These are phyloP conservation scores for Linum usitatissimum DNA, from an alignment of 345 rosid species.

Conservation along the genomic window DNA sequence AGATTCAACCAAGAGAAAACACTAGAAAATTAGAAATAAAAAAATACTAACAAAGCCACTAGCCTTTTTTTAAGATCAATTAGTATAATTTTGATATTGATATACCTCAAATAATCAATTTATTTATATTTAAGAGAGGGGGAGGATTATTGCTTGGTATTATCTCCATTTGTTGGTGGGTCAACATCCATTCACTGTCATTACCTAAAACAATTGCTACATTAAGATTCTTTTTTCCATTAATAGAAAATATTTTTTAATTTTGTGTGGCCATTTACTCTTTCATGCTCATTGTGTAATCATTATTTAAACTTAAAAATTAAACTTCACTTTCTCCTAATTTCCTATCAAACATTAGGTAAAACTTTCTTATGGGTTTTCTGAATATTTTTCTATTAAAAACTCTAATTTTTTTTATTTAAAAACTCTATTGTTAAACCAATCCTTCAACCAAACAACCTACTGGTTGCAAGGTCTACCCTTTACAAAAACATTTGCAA, in stretches of 20 bases:
- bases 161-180: constrained; percentile 85
- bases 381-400: constrained; percentile 1
- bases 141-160: constrained; percentile 64
- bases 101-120: not conserved
- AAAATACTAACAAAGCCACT: constrained; percentile 42
- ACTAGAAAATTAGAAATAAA: constrained; percentile 21
- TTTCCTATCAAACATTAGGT: constrained; percentile 8
- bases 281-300: constrained; percentile 6
- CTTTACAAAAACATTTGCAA: not conserved
- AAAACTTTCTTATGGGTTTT: constrained; percentile 3
- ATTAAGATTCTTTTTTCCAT: constrained; percentile 63
- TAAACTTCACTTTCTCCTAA: not conserved
- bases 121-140: constrained; percentile 8
- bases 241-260: constrained; percentile 21
- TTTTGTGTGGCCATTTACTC: not conserved
- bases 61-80: constrained; percentile 12
- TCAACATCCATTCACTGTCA: constrained; percentile 89
- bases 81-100: constrained; percentile 16
- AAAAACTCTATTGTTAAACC: not conserved
- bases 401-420: constrained; percentile 4
- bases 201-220: constrained; percentile 87
- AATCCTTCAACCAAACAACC: constrained; percentile 5
- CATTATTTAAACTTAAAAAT: not conserved
- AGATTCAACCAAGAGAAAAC: too few relatives aligned
- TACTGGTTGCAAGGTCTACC: not conserved